Percentiles rank a stretch among this genome's conserved stretches.
Evolutionary conservation across 208 protist species (phyloP).

Genomic region (Wallacemonas rigidus): DNA sequence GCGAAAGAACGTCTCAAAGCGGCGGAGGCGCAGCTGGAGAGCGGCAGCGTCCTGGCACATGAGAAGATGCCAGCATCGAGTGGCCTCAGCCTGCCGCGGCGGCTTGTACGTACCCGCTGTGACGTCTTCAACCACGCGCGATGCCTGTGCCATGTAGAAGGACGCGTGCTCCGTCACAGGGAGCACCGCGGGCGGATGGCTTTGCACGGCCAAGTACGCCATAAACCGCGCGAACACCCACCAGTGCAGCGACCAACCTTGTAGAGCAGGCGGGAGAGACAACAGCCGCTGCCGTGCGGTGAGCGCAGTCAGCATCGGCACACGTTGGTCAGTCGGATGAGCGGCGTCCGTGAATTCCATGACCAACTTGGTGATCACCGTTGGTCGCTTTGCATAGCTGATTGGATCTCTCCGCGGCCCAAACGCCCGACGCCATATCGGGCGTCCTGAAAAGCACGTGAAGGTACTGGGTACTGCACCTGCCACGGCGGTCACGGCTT

Average conservation of each 20-base stretch:
- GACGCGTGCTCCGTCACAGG: background rate
- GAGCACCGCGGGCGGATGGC: background rate
- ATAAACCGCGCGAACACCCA: conserved; percentile 15
- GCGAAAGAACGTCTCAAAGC: conserved; percentile 8
- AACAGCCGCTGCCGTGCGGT: background rate
- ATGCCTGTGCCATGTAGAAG: background rate
- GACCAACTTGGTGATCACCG: background rate
- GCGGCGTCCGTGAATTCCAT: background rate
- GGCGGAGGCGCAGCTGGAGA: background rate
- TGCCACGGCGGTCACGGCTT: background rate
- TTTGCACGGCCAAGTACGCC: conserved; percentile 1
- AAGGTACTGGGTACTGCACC: conserved; percentile 21
- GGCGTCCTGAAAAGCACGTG: conserved; percentile 31
- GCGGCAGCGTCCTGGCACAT: background rate
- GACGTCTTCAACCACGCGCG: background rate
- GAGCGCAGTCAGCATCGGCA: background rate
- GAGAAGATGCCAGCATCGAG: conserved; percentile 7
- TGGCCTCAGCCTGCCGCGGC: background rate
- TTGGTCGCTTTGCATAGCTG: background rate
- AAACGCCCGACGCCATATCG: background rate
- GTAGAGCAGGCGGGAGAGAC: background rate
- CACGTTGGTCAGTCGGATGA: background rate
- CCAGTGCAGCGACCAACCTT: conserved; percentile 5
- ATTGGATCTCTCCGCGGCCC: background rate
- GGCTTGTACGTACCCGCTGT: background rate